phyloP scores from a whole-genome alignment of 805 yeast genomes.

The Ogataea salicorniae region DNA sequence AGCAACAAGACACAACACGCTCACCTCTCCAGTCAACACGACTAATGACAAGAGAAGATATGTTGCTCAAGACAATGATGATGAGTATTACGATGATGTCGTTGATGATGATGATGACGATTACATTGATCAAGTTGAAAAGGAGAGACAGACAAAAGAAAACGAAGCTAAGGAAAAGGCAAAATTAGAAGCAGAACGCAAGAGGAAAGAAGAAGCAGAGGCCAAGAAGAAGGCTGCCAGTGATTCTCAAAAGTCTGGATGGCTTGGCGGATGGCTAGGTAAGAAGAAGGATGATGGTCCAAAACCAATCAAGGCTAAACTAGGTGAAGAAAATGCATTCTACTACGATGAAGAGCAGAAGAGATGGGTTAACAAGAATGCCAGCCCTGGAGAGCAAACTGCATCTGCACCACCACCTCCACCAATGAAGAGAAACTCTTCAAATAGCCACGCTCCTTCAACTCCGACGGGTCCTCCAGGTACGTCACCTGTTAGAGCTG shows the following conservation, averaged over 20 bases:
- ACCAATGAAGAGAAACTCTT: slow-evolving; percentile 48
- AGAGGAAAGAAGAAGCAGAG: slow-evolving; percentile 14
- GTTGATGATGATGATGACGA: slow-evolving; percentile 35
- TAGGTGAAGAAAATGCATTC: slow-evolving; percentile 74
- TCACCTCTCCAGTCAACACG: slow-evolving; percentile 19
- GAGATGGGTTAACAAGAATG: slow-evolving; percentile 79
- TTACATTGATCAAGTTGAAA: slow-evolving; percentile 42
- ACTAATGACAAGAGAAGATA: slow-evolving; percentile 24
- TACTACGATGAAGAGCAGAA: slow-evolving; percentile 77
- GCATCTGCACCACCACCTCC: slow-evolving; percentile 60
- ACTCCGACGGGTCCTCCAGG: slow-evolving; percentile 31
- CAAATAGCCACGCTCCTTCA: slow-evolving; percentile 34
- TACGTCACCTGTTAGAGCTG: slow-evolving; percentile 31
- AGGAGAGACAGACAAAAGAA: slow-evolving; percentile 25
- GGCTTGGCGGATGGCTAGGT: slow-evolving; percentile 68
- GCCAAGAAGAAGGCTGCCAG: slow-evolving; percentile 11
- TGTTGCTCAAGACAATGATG: slow-evolving; percentile 26
- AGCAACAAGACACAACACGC: background rate
- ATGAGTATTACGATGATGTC: slow-evolving; percentile 27
- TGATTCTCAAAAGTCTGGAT: slow-evolving; percentile 45
- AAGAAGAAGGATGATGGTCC: slow-evolving; percentile 50
- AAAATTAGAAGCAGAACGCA: slow-evolving; percentile 6
- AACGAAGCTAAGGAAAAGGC: slow-evolving; percentile 20
- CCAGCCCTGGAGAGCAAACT: slow-evolving; percentile 57
- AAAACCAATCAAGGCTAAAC: slow-evolving; percentile 75